Percentiles rank a stretch among this genome's conserved stretches.
phyloP scores from a whole-genome alignment of 2,329 filamentous ascomycete genomes.

The Fusarium sulawesiense region DNA sequence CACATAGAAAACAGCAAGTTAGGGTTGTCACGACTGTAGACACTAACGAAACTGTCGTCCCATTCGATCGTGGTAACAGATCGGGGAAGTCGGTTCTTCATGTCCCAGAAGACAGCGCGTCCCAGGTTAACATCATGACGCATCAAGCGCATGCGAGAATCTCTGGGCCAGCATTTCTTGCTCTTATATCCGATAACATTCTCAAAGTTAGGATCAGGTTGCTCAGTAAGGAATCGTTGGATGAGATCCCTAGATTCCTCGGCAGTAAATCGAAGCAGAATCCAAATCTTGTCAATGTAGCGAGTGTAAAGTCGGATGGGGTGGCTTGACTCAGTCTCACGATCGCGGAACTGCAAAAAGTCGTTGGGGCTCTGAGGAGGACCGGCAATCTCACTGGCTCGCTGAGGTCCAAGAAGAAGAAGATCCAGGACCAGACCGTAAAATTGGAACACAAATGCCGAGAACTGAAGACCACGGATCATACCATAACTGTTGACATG shows the following conservation, averaged over 20 bases:
- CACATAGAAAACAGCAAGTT: slow-evolving; percentile 98
- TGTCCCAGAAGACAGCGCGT: slow-evolving; percentile 97
- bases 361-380: slow-evolving; percentile 95
- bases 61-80: slow-evolving; percentile 98
- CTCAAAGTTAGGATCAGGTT: slow-evolving; percentile 98
- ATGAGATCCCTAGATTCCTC: slow-evolving; percentile 97
- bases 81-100: slow-evolving; percentile 95
- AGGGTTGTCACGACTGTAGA: slow-evolving; percentile 97
- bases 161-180: slow-evolving; percentile 99
- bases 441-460: slow-evolving; percentile 98
- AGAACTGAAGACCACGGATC: slow-evolving; percentile 98
- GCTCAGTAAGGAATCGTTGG: slow-evolving; percentile 96
- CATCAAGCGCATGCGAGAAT: slow-evolving; percentile 98
- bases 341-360: slow-evolving; percentile 95
- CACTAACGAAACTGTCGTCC: slow-evolving; percentile 98
- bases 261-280: slow-evolving; percentile 92
- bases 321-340: slow-evolving; percentile 90
- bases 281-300: slow-evolving; percentile 99
- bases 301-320: slow-evolving; percentile 97
- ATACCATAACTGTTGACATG: slow-evolving; percentile 99
- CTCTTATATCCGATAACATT: slow-evolving; percentile 99
- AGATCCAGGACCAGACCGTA: slow-evolving; percentile 96
- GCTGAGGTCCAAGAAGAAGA: slow-evolving; percentile 88
- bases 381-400: slow-evolving; percentile 97
- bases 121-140: slow-evolving; percentile 98